Evolutionary conservation across 371 early-diverging fungal genomes (phyloP), one percentile per base, ranked within the genome.

Genomic region (Haplosporangium sp.): DNA sequence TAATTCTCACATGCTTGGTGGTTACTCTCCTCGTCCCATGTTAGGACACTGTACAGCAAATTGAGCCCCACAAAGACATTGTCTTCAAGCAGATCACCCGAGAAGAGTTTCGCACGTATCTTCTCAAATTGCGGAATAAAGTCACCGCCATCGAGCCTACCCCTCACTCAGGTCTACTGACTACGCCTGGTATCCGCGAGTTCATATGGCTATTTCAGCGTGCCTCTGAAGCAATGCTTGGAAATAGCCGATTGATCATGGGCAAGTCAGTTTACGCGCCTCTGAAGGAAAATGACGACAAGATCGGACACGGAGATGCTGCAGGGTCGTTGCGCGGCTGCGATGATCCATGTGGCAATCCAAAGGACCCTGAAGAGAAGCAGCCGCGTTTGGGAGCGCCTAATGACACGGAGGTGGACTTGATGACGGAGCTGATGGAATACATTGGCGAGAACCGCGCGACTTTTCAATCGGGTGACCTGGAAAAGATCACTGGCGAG

Each of bases 401-500:
- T 5, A 70, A 59, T 38, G 64, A 70, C 52, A 61, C 56, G 2
- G 70, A 75, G 47, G 55, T 75, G 20, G 63, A 69, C 0, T 9
- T 69, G 48, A 23, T 75, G 52, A 18, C 69, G 51, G 62, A 69
- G 5, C 37, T 75, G 51, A 14, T 75, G 58, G 66, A 75, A 16
- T 69, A 75, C 57, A 70, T 70, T 37, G 36, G 46, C 52, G 76
- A 76, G 36, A 58, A 50, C 13, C 62, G 58, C 6, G 67, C 70
- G 29, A 56, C 62, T 13, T 76, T 66, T 56, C 67, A 66, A 16
- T 76, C 76, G 1, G 67, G 67, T 0, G 76, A 76, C 29, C 55
- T 76, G 23, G 21, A 63, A 42, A 76, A 76, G 64, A 62, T 76
- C 37, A 62, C 70, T 11, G 76, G 76, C 21, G 36, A 45, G 5